Evolutionary conservation across 192 early-diverging fungal genomes (phyloP), one percentile per base, ranked within the genome.

Genomic region (Coemansia sp.): DNA sequence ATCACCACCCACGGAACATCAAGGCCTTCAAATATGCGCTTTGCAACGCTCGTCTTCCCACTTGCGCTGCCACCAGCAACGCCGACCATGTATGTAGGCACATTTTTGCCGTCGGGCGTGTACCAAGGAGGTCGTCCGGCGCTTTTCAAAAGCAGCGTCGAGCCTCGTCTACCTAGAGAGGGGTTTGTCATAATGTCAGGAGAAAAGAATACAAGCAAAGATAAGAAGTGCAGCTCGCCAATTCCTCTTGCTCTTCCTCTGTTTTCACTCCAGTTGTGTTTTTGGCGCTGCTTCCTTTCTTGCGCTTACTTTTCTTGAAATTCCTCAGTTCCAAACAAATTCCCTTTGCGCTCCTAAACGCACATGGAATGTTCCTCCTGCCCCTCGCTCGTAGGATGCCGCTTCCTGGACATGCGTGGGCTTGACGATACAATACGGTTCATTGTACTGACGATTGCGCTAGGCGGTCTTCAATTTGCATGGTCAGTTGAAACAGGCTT

Each of bases 1-100:
- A 97, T 84, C 9, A 93, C 90, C 1, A 96, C 93, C 92, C 91
- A 92, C 22, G 89, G 91, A 0, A 89, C 88, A 61, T 89, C 87
- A 49, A 92, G 65, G 55, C 84, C 87, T 62, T 90, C 88, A 50
- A 89, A 83, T 58, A 92, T 91, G 49, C 87, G 77, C 58, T 87
- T 83, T 3, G 91, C 84, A 32, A 92, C 89, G 80, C 89, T 89
- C 43, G 91, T 92, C 74, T 92, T 92, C 45, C 91, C 91, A 79
- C 91, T 92, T 41, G 89, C 89, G 82, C 89, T 92, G 54, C 88
- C 91, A 78, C 91, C 91, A 60, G 89, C 91, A 59, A 92, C 84
- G 54, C 89, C 89, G 40, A 92, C 85, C 34, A 92, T 75, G 66
- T 91, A 92, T 23, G 84, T 81, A 14, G 85, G 77, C 40, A 80